Conservation (phyloP, 495 filamentous ascomycete genomes). For the Parathielavia appendiculata region DNA sequence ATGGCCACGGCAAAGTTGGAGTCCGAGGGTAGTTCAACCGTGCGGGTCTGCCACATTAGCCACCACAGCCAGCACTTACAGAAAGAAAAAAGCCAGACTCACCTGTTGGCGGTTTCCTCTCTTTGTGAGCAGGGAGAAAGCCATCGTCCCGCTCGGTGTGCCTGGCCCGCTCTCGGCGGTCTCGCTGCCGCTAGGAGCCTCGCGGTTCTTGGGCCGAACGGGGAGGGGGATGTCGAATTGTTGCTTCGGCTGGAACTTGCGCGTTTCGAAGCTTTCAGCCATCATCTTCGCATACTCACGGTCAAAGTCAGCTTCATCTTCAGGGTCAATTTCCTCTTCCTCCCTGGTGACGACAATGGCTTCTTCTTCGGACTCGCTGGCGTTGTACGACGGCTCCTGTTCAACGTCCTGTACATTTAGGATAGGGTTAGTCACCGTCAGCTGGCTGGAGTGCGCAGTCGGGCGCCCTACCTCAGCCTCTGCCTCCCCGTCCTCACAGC, state of each 20-base stretch:
- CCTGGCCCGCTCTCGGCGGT: conserved; percentile 38
- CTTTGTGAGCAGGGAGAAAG: conserved; percentile 93
- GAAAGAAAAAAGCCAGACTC: conserved; percentile 20
- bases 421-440: conserved; percentile 13
- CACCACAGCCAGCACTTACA: background rate
- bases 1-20: conserved; percentile 92
- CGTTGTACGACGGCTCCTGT: conserved; percentile 43
- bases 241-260: conserved; percentile 91
- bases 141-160: conserved; percentile 57
- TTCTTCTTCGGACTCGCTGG: conserved; percentile 68
- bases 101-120: conserved; percentile 93
- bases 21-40: conserved; percentile 89
- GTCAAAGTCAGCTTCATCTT: conserved; percentile 94
- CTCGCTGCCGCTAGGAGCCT: conserved; percentile 35
- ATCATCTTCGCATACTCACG: conserved; percentile 98
- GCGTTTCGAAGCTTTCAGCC: conserved; percentile 89
- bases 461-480: conserved; percentile 42
- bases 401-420: conserved; percentile 39
- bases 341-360: conserved; percentile 84
- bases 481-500: conserved; percentile 45
- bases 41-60: conserved; percentile 62
- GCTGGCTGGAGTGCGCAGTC: too few species aligned
- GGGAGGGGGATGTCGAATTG: conserved; percentile 93
- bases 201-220: conserved; percentile 69
- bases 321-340: conserved; percentile 86